Conservation (phyloP, 306 rosid genomes). For the Nissolia schottii region DNA sequence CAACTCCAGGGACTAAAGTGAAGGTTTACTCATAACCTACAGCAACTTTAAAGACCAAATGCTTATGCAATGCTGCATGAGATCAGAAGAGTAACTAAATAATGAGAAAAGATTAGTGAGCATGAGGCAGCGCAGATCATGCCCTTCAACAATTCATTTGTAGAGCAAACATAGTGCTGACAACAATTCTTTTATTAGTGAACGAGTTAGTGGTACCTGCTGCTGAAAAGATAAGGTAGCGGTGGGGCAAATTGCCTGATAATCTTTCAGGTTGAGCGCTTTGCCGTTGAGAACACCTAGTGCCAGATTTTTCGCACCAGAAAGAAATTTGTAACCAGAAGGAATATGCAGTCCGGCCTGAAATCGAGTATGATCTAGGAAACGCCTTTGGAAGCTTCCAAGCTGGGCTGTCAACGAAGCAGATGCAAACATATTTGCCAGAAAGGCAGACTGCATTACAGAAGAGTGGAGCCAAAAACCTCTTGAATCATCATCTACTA, state of each 20-base stretch:
- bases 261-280: slow-evolving; percentile 50
- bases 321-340: slow-evolving; percentile 71
- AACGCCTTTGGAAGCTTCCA: slow-evolving; percentile 73
- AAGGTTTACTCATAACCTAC: too few species aligned
- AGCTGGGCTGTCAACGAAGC: slow-evolving; percentile 68
- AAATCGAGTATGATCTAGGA: slow-evolving; percentile 72
- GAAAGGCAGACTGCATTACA: slow-evolving; percentile 51
- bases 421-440: slow-evolving; percentile 69
- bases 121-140: not conserved
- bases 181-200: not conserved
- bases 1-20: too few species aligned
- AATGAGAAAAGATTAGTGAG: not conserved
- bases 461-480: slow-evolving; percentile 47
- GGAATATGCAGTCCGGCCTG: slow-evolving; percentile 75
- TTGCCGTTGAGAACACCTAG: slow-evolving; percentile 66
- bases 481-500: slow-evolving; percentile 32
- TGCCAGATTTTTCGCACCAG: slow-evolving; percentile 55
- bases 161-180: not conserved
- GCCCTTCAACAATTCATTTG: not conserved
- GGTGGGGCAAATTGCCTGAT: slow-evolving; percentile 65
- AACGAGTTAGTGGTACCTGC: slow-evolving; percentile 59
- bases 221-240: slow-evolving; percentile 80
- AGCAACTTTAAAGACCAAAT: not conserved
- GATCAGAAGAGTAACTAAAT: not conserved
- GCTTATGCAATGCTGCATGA: not conserved